These are phyloP conservation scores for Clitopilus passeckerianus DNA, from an alignment of 768 basidiomycete species.

Conservation along the genomic window DNA sequence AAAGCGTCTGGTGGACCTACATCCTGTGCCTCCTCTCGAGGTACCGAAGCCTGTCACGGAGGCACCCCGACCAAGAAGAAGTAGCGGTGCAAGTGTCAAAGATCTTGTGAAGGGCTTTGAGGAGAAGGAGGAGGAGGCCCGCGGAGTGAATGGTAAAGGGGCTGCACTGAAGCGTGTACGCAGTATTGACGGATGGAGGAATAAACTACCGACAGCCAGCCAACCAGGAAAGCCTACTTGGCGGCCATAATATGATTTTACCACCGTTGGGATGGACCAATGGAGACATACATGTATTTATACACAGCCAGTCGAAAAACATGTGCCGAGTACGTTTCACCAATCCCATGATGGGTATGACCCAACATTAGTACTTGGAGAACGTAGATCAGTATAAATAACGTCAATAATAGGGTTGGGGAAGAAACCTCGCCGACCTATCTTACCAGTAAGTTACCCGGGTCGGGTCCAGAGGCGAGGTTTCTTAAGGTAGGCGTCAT, in stretches of 20 bases:
- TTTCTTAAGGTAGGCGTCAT: too few relatives aligned
- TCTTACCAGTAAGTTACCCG: too few relatives aligned
- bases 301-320: too few relatives aligned
- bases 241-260: background rate
- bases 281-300: too few relatives aligned
- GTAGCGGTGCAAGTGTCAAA: constrained; percentile 68
- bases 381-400: too few relatives aligned
- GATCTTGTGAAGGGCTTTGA: constrained; percentile 68
- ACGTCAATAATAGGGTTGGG: too few relatives aligned
- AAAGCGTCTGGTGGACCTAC: constrained; percentile 51
- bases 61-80: constrained; percentile 39
- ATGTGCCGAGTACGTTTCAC: too few relatives aligned
- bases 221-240: background rate
- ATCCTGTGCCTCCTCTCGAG: constrained; percentile 29
- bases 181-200: constrained; percentile 29
- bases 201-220: background rate
- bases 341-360: too few relatives aligned
- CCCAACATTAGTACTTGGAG: too few relatives aligned
- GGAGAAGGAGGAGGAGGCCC: constrained; percentile 21
- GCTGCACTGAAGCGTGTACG: constrained; percentile 24
- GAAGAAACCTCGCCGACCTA: too few relatives aligned
- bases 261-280: too few relatives aligned
- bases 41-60: constrained; percentile 16
- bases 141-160: constrained; percentile 11
- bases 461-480: too few relatives aligned